Base-by-base conservation (phyloP, 2,329 filamentous ascomycete species). In the Byssochlamys sp. region DNA sequence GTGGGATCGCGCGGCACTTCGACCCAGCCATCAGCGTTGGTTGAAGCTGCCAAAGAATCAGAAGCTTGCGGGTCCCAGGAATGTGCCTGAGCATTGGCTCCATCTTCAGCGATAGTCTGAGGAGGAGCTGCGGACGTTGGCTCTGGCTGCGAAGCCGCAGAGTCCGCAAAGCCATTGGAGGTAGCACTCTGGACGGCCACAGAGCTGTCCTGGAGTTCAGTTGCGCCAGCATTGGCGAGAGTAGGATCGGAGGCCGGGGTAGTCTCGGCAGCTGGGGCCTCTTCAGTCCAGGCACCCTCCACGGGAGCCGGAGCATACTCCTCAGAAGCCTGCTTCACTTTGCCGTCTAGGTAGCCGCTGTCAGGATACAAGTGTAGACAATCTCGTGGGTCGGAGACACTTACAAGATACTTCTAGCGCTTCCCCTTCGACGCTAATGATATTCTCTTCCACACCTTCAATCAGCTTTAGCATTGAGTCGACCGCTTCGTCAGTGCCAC, bases 1-100 rank as follows among this genome's bases (percentile, higher is more conserved):
- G 83, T 76, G 52, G 86, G 81, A 67, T 91, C 84, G 57, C 87
- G 84, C 55, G 89, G 84, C 51, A 89, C 79, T 70, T 90, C 84
- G 59, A 95, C 87, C 83, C 89, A 94, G 55, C 80, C 82, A 63
- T 91, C 88, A 28, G 79, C 77, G 49, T 70, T 70, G 11, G 80
- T 69, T 26, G 80, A 76, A 57, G 80, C 76, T 54, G 78, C 75
- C 25, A 71, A 61, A 14, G 78, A 75, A 14, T 72, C 75, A 49
- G 71, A 69, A 53, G 73, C 70, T 59, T 79, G 77, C 54, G 78
- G 76, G 66, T 84, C 81, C 81, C 82, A 86, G 53, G 78, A 74
- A 59, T 80, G 80, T 14, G 78, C 82, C 39, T 76, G 67, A 10
- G 73, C 67, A 61, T 78, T 78, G 10, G 73, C 77, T 52, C 71